Base-by-base conservation (phyloP, 2,329 filamentous ascomycete species). In the Cladosporium austrohemisphaericum region DNA sequence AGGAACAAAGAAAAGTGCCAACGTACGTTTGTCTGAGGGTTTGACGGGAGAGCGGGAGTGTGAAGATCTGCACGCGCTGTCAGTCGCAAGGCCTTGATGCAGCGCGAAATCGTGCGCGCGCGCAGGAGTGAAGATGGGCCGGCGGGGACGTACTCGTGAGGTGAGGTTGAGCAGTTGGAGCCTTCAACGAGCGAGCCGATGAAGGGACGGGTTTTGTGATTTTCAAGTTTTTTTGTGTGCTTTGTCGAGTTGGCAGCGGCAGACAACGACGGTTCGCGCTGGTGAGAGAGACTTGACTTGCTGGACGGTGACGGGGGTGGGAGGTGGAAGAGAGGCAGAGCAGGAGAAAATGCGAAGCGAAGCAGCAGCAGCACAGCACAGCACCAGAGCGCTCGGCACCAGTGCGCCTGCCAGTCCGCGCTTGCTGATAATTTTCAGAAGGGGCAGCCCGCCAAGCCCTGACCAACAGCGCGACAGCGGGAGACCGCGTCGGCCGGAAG, bases 201-300 rank as follows among this genome's bases (percentile, higher is more conserved):
- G 55, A 61, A 61, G 54, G 57, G 53, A 65, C 57, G 55, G 61
- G 53, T 54, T 65, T 67, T 70, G 63, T 45, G 58, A 53, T 46
- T 64, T 66, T 66, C 60, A 61, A 60, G 51, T 63, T n/a, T 70
- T 69, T 70, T 63, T 59, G 60, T 49, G 22, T 22, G 25, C 8
- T 19, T 41, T 41, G 28, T 41, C 38, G 31, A 41, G 23, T 70
- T 70, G 31, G 32, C 33, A 36, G 40, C 29, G 32, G 48, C 41
- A 45, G 47, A 41, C 37, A 49, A 49, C 37, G 46, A 26, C 36
- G 47, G 33, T 35, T 23, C 32, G 32, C 40, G 38, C 22, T 41
- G 33, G 48, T 20, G 32, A 29, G 48, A 14, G 11, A 29, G 41
- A n/a, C n/a, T n/a, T n/a, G n/a, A n/a, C n/a, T n/a, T n/a, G n/a